These are phyloP conservation scores for Rhododendron griersonianum DNA, from an alignment of 148 eudicot genomes.

Conservation along the genomic window DNA sequence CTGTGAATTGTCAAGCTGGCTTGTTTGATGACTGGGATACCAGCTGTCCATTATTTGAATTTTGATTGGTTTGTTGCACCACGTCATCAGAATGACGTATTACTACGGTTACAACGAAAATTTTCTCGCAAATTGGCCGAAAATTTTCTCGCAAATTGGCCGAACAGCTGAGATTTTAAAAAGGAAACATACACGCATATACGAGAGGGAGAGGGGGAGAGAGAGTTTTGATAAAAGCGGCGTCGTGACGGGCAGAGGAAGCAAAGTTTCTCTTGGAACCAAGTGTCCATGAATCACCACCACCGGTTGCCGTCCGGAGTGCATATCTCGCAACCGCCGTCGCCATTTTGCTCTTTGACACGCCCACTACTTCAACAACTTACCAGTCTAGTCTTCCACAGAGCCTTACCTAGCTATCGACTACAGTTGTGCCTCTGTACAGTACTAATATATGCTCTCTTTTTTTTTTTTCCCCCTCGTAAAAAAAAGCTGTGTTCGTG, in stretches of 20 bases:
- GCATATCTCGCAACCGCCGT: background rate
- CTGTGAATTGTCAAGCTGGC: too few relatives aligned
- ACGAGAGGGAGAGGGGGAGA: background rate
- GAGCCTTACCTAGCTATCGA: background rate
- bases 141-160: too few relatives aligned
- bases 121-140: too few relatives aligned
- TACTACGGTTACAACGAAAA: too few relatives aligned
- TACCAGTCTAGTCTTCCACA: background rate
- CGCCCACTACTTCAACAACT: background rate
- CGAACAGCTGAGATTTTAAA: too few relatives aligned
- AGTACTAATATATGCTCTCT: background rate
- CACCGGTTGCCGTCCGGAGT: background rate
- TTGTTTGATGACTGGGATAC: too few relatives aligned
- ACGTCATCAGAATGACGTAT: too few relatives aligned
- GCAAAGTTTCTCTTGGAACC: conserved; percentile 10
- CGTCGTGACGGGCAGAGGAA: conserved; percentile 1
- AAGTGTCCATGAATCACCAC: background rate
- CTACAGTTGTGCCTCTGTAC: background rate
- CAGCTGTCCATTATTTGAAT: too few relatives aligned
- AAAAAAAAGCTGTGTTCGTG: background rate
- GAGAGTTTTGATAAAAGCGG: background rate
- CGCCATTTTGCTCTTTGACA: background rate
- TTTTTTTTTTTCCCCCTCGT: too few relatives aligned
- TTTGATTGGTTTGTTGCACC: too few relatives aligned
- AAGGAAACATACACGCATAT: too few relatives aligned